Evolutionary conservation across 2,329 filamentous ascomycete genomes (phyloP).

Genomic region (Elsinoe batatas): DNA sequence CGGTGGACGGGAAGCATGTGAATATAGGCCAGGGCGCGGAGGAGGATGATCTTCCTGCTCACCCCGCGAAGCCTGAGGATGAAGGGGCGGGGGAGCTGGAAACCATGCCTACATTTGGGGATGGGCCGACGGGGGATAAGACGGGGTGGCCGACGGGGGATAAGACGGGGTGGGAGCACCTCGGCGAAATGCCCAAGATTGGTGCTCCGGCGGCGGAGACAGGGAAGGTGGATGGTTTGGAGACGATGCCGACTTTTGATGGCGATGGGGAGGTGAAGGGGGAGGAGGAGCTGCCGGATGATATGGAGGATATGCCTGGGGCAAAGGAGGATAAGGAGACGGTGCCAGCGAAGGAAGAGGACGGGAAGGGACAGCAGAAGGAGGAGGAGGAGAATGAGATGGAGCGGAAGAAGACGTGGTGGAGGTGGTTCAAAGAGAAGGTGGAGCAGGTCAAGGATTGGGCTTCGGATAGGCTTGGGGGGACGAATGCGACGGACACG

Average conservation of each 20-base stretch:
- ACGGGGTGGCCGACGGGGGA: neutral
- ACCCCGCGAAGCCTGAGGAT: neutral
- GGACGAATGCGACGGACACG: neutral
- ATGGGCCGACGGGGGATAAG: neutral
- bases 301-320: conserved; percentile 1
- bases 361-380: neutral
- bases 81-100: neutral
- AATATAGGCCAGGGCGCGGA: conserved; percentile 25
- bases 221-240: neutral
- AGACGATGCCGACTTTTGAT: neutral
- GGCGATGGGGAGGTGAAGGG: neutral
- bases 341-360: neutral
- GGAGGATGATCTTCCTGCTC: conserved; percentile 24
- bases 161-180: conserved; percentile 7
- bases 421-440: conserved; percentile 14
- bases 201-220: neutral
- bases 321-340: neutral
- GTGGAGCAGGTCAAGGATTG: conserved; percentile 15
- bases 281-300: neutral
- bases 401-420: conserved; percentile 11
- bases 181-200: conserved; percentile 6
- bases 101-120: neutral
- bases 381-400: neutral
- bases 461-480: conserved; percentile 7
- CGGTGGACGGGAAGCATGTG: conserved; percentile 51